A percentile compares a stretch with the other conserved stretches of the same genome.
Evolutionary conservation across 768 basidiomycete genomes (phyloP).

Genomic region (Galerina marginata): DNA sequence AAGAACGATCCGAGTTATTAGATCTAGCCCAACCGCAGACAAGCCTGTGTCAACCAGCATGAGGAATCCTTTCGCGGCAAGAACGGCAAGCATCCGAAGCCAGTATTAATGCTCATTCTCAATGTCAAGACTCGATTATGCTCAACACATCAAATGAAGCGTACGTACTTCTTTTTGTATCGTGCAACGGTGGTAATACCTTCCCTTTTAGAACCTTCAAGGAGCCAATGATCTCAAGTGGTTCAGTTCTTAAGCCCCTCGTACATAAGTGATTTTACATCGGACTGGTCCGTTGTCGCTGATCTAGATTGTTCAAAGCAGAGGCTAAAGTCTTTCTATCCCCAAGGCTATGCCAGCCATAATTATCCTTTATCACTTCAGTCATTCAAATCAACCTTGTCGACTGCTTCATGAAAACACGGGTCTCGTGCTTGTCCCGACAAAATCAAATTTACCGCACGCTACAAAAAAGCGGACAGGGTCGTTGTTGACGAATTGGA

Average conservation of each 20-base stretch:
- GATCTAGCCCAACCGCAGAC: no score
- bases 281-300: slow-evolving; percentile 8
- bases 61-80: background rate
- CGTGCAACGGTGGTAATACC: slow-evolving; percentile 27
- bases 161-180: slow-evolving; percentile 18
- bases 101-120: slow-evolving; percentile 32
- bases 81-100: background rate
- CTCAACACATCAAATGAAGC: slow-evolving; percentile 38
- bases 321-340: slow-evolving; percentile 28
- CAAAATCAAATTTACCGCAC: slow-evolving; percentile 20
- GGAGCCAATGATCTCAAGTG: slow-evolving; percentile 34
- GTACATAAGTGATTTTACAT: slow-evolving; percentile 31
- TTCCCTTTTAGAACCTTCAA: slow-evolving; percentile 24
- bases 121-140: slow-evolving; percentile 39
- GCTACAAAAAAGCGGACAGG: slow-evolving; percentile 14
- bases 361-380: background rate
- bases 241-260: slow-evolving; percentile 38
- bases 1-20: no score
- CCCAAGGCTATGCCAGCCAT: background rate
- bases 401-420: background rate
- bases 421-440: background rate
- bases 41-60: slow-evolving; percentile 25
- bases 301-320: slow-evolving; percentile 28
- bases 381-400: background rate
- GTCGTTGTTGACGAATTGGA: slow-evolving; percentile 16